Evolutionary conservation across 768 basidiomycete species (phyloP).

Genomic region (Scleroderma bovista): DNA sequence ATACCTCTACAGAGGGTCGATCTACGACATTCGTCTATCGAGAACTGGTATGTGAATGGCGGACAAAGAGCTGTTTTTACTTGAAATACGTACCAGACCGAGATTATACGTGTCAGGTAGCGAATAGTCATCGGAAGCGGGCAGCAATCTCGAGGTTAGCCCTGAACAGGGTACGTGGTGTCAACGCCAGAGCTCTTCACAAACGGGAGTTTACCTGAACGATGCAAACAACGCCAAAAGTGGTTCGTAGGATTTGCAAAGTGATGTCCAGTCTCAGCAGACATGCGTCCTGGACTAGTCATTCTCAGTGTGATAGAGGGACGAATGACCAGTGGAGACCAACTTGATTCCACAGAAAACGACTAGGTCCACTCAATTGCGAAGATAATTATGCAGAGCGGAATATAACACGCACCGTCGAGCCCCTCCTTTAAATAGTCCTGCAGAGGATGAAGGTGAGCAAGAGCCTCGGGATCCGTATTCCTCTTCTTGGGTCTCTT

Average conservation of each 20-base stretch:
- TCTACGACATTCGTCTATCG: constrained; percentile 70
- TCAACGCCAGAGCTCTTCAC: too few relatives aligned
- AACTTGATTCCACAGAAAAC: constrained; percentile 87
- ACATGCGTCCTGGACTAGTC: constrained; percentile 59
- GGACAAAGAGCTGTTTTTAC: not conserved
- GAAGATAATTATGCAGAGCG: not conserved
- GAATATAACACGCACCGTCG: constrained; percentile 43
- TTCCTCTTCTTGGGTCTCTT: constrained; percentile 39
- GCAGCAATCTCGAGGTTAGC: constrained; percentile 48
- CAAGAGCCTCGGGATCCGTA: constrained; percentile 47
- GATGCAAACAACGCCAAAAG: constrained; percentile 71
- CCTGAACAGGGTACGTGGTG: constrained; percentile 31
- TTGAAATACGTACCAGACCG: constrained; percentile 51
- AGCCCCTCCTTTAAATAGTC: constrained; percentile 51
- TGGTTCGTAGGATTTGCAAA: constrained; percentile 78
- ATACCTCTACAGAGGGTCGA: constrained; percentile 60
- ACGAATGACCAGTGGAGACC: constrained; percentile 4
- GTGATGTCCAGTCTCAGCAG: constrained; percentile 69
- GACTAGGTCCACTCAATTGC: constrained; percentile 37
- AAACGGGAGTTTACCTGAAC: constrained; percentile 41
- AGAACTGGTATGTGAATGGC: not conserved
- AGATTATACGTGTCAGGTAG: constrained; percentile 54
- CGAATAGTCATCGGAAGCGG: constrained; percentile 53
- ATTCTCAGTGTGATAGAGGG: not conserved
- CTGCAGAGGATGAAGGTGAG: constrained; percentile 44